Evolutionary conservation across 202 grass and related monocot species (phyloP).

Genomic region (Carex sylvatica): DNA sequence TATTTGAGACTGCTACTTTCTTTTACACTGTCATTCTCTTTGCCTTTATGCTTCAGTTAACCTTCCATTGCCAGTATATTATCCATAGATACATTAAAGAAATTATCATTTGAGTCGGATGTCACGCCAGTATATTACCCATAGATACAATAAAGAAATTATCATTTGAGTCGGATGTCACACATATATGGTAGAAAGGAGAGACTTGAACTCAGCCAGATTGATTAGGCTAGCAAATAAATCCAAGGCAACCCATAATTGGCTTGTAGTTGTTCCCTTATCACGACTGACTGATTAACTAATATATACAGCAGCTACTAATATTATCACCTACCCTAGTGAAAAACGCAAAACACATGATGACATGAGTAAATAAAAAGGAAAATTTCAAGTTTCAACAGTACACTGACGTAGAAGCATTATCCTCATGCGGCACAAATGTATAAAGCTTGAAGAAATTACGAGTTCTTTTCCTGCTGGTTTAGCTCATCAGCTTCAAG

Average conservation of each 20-base stretch:
- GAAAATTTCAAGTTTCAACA: background rate
- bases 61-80: background rate
- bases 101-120: too few relatives aligned
- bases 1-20: constrained; percentile 76
- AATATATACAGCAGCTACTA: constrained; percentile 4
- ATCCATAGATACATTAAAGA: background rate
- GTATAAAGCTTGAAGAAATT: constrained; percentile 7
- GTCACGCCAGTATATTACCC: constrained; percentile 3
- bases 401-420: background rate
- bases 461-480: constrained; percentile 24
- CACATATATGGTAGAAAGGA: background rate
- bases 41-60: too few relatives aligned
- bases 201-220: background rate
- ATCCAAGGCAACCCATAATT: constrained; percentile 20
- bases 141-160: background rate
- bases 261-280: constrained; percentile 7
- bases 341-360: constrained; percentile 1
- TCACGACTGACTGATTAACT: background rate
- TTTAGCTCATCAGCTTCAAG: constrained; percentile 31
- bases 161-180: background rate
- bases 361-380: background rate
- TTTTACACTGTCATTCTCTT: constrained; percentile 56
- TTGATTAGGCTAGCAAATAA: background rate
- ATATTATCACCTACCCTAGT: constrained; percentile 2
- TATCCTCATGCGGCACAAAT: background rate